These are phyloP conservation scores for Tieghemiomyces parasiticus DNA, from an alignment of 192 early-diverging fungal species.

Conservation along the genomic window DNA sequence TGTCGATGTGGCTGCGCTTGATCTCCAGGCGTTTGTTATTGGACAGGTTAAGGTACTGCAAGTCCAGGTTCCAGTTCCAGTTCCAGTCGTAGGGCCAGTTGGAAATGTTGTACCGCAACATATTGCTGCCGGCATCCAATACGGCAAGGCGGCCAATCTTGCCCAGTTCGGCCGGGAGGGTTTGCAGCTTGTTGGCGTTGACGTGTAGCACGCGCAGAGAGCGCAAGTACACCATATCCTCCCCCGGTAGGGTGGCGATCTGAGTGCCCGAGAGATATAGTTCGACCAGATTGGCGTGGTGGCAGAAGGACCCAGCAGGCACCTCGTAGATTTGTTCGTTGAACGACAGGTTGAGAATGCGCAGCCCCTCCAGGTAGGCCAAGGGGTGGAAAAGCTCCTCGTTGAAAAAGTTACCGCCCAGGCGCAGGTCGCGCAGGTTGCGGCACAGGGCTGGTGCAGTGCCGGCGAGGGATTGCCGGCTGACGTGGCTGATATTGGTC, in stretches of 20 bases:
- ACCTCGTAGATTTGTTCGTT: slow-evolving; percentile 71
- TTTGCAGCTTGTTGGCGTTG: slow-evolving; percentile 82
- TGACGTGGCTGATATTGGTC: slow-evolving; percentile 8
- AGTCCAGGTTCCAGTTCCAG: slow-evolving; percentile 86
- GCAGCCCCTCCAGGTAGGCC: slow-evolving; percentile 54
- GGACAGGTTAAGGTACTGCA: slow-evolving; percentile 81
- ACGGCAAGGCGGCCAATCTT: slow-evolving; percentile 62
- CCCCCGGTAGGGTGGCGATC: slow-evolving; percentile 66
- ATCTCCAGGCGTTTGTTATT: slow-evolving; percentile 84
- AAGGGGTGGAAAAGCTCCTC: slow-evolving; percentile 68
- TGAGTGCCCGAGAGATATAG: slow-evolving; percentile 76
- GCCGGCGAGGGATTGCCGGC: slow-evolving; percentile 12
- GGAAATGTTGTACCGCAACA: slow-evolving; percentile 81
- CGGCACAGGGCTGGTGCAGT: slow-evolving; percentile 33
- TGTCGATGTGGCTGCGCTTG: slow-evolving; percentile 43
- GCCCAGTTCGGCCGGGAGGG: slow-evolving; percentile 79
- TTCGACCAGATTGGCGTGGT: slow-evolving; percentile 51
- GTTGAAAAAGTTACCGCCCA: slow-evolving; percentile 73
- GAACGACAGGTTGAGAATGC: slow-evolving; percentile 63
- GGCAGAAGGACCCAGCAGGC: slow-evolving; percentile 54
- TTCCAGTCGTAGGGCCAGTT: slow-evolving; percentile 97
- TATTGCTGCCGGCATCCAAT: slow-evolving; percentile 79
- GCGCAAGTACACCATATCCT: slow-evolving; percentile 62
- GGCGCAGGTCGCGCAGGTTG: slow-evolving; percentile 41
- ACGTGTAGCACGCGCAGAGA: slow-evolving; percentile 59